phyloP scores from a whole-genome alignment of 331 rosid genomes.

The Arachis monticola region DNA sequence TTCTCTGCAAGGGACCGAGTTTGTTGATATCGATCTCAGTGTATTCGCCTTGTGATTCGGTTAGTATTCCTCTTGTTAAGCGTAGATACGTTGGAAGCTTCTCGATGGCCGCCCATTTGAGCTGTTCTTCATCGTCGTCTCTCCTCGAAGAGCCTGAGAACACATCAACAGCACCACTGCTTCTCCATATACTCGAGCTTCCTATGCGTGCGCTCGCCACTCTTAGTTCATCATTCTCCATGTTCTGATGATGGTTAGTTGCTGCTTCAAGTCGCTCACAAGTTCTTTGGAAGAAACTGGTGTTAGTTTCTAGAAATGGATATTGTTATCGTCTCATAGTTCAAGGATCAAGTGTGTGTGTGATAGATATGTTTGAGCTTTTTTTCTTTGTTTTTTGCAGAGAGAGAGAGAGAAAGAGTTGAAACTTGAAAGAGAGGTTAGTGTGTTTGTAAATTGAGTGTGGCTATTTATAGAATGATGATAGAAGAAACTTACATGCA shows the following conservation, averaged over 20 bases:
- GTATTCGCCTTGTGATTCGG: constrained; percentile 61
- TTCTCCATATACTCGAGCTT: constrained; percentile 74
- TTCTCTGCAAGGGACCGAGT: constrained; percentile 73
- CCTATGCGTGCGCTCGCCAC: constrained; percentile 66
- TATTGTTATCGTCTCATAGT: not conserved
- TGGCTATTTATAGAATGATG: not conserved
- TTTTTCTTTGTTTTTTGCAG: too few relatives aligned
- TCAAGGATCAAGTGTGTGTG: not conserved
- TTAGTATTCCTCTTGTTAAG: constrained; percentile 70
- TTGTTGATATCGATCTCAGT: constrained; percentile 65
- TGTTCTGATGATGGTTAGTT: too few relatives aligned
- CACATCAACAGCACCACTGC: constrained; percentile 55
- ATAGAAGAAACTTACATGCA: too few relatives aligned
- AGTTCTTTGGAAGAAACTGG: not conserved
- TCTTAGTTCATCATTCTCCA: constrained; percentile 68
- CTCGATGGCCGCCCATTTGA: constrained; percentile 89
- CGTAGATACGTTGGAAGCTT: constrained; percentile 84
- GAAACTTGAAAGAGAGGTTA: not conserved
- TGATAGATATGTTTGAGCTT: too few relatives aligned
- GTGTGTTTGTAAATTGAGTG: not conserved
- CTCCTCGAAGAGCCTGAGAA: constrained; percentile 74
- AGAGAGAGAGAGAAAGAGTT: too few relatives aligned
- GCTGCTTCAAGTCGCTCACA: not conserved
- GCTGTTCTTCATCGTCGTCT: constrained; percentile 82
- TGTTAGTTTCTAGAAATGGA: not conserved